Conservation (phyloP, 2,329 filamentous ascomycete genomes). For the Diaporthe sp. region DNA sequence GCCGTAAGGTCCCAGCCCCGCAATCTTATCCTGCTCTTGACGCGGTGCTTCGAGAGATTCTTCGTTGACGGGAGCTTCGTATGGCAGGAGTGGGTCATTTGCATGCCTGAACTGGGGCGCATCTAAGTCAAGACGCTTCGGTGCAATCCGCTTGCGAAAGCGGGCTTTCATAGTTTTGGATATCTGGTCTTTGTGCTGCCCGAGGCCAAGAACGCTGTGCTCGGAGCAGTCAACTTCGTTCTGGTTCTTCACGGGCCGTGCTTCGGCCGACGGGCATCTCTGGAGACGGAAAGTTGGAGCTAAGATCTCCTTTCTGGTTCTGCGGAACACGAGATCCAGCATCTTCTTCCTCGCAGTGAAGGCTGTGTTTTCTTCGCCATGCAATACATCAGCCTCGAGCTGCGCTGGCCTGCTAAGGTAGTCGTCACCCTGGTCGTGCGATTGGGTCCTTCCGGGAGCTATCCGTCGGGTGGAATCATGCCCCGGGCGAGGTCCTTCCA, state of each 20-base stretch:
- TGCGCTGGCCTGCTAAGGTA: slow-evolving; percentile 63
- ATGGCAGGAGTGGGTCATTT: slow-evolving; percentile 63
- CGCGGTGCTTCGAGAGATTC: slow-evolving; percentile 44
- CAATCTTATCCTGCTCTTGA: slow-evolving; percentile 56
- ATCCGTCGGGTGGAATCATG: background rate
- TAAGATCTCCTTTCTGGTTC: slow-evolving; percentile 49
- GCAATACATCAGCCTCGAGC: slow-evolving; percentile 63
- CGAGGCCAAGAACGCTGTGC: background rate
- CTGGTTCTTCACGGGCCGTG: background rate
- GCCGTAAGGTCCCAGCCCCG: slow-evolving; percentile 71
- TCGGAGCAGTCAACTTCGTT: background rate
- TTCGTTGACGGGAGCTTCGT: slow-evolving; percentile 43
- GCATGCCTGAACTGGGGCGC: slow-evolving; percentile 68
- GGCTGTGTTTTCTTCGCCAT: slow-evolving; percentile 51
- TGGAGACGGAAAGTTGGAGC: slow-evolving; percentile 38
- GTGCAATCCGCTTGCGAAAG: slow-evolving; percentile 60
- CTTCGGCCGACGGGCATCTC: background rate
- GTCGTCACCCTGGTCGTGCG: background rate
- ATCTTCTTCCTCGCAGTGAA: slow-evolving; percentile 67
- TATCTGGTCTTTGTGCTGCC: slow-evolving; percentile 32
- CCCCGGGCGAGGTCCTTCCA: background rate
- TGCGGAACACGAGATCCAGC: slow-evolving; percentile 69
- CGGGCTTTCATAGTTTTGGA: slow-evolving; percentile 48
- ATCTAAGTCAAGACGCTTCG: slow-evolving; percentile 61
- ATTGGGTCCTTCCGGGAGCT: background rate